Base-by-base conservation (phyloP, 2,329 filamentous ascomycete genomes). In the Apiospora arundinis region DNA sequence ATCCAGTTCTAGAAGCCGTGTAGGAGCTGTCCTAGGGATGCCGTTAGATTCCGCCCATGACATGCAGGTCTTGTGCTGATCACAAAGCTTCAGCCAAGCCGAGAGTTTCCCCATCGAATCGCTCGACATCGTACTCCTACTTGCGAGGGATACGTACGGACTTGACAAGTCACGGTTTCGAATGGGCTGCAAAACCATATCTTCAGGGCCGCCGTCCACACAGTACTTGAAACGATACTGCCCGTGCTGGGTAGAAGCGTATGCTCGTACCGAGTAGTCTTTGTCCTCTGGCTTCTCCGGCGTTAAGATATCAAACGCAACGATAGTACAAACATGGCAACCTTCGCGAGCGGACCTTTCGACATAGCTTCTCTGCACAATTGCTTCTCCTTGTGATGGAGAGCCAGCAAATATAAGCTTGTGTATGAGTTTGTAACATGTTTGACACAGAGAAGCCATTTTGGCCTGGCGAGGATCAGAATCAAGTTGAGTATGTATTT, bases 201-300 rank as follows among this genome's bases (percentile, higher is more conserved):
- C 21, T 11, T 11, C n/a, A 2, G 21, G 7, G 12, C 0, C 21
- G 46, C 5, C 5, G 7, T 6, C 8, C 16, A 21, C 3, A 5
- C 4, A 21, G n/a, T n/a, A 7, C 9, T 9, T 40, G 5, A 40
- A 9, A 8, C 45, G 21, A 8, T 48, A 1, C 8, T 21, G n/a
- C n/a, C n/a, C 2, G 0, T 4, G 18, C 0, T 48, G 45, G 7
- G 16, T 7, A n/a, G n/a, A 4, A 1, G 16, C 8, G 3, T 40
- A 40, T 5, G 6, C 46, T 12, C 6, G 46, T 1, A 8, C 9
- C n/a, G 6, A 23, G 0, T n/a, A 49, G 11, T 23, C n/a, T 21
- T 23, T 23, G 5, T 7, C n/a, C 5, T 3, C 46, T 12, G 7
- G 45, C 4, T 48, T 7, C 7, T n/a, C 8, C 46, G 46, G 23